Evolutionary conservation across 1,284 basidiomycete genomes (phyloP).

Genomic region (Moniliophthora roreri): DNA sequence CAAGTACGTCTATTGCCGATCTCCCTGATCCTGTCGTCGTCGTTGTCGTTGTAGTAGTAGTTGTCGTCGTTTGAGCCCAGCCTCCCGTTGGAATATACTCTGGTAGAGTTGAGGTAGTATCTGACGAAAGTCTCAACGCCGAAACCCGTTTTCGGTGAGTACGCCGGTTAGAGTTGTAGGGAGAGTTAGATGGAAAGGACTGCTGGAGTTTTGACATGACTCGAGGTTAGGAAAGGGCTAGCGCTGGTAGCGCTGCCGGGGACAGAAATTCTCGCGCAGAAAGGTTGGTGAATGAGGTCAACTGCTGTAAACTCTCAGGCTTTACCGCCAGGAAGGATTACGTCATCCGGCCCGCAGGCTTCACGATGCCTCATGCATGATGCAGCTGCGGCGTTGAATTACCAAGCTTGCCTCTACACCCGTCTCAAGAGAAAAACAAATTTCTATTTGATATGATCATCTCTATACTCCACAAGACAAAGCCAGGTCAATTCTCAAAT

Average conservation of each 20-base stretch:
- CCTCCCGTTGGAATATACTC: slow-evolving; percentile 49
- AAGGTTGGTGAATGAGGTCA: not conserved
- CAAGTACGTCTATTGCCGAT: not conserved
- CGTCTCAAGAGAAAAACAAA: no score
- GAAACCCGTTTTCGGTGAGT: slow-evolving; percentile 59
- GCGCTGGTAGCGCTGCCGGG: not conserved
- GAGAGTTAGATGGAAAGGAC: not conserved
- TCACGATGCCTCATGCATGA: no score
- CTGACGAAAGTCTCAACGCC: slow-evolving; percentile 59
- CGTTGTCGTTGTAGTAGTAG: slow-evolving; percentile 3
- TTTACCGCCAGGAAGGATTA: no score
- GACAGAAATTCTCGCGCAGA: not conserved
- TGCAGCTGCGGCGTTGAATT: no score
- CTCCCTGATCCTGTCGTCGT: not conserved
- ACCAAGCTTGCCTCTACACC: no score
- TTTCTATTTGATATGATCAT: no score
- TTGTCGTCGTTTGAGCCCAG: slow-evolving; percentile 14
- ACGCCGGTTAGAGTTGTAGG: slow-evolving; percentile 24
- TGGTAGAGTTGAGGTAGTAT: slow-evolving; percentile 66
- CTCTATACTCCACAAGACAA: no score
- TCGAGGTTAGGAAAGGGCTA: not conserved
- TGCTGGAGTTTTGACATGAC: not conserved
- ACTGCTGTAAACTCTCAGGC: not conserved
- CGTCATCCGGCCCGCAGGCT: no score
- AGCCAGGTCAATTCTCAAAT: no score